Evolutionary conservation across 1,284 basidiomycete genomes (phyloP), one percentile per base, ranked within the genome.

Genomic region (Ustilago shanxiensis): DNA sequence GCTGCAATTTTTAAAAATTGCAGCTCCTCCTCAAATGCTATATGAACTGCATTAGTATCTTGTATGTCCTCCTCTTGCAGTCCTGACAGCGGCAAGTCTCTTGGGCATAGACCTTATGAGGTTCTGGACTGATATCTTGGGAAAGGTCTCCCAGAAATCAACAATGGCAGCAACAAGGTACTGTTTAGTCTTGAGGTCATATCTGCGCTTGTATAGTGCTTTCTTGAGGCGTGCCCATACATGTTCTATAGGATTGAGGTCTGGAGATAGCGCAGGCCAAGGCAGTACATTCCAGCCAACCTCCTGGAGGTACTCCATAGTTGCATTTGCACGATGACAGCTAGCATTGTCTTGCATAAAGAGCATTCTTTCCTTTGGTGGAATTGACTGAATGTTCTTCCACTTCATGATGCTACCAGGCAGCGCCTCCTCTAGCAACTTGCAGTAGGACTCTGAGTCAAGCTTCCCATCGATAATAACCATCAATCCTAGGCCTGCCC

Each of bases 201-300:
- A 6, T 50, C 24, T 50, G 1, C 16, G 22, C 47, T 28, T 50
- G 11, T 50, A 9, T 28, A 50, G 47, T 11, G 7, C 11, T 26
- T 26, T 22, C 57, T 59, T 35, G 1, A 59, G 57, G 45, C 37
- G 31, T 59, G 22, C n/a, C 57, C 57, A 59, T 28, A 50, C 57
- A 59, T 59, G 45, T 37, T 59, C 57, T 10, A 59, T 59, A 50
- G 57, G 57, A 22, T 50, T 50, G 4, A 59, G 44, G 45, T 59
- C 57, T 16, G 45, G 57, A 50, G 45, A 59, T 45, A 59, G 49
- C 26, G 57, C 45, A 50, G 57, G 45, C 57, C 57, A 59, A n/a
- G 28, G 28, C 31, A 59, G 45, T 20, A 50, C 47, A 35, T 22
- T 59, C 29, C 28, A 37, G 20, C 45, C 29, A 24, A 26, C 29